A percentile compares a stretch with the other conserved stretches of the same genome.
Conservation (phyloP, 495 filamentous ascomycete genomes). For the Penicillium pancosmium region DNA sequence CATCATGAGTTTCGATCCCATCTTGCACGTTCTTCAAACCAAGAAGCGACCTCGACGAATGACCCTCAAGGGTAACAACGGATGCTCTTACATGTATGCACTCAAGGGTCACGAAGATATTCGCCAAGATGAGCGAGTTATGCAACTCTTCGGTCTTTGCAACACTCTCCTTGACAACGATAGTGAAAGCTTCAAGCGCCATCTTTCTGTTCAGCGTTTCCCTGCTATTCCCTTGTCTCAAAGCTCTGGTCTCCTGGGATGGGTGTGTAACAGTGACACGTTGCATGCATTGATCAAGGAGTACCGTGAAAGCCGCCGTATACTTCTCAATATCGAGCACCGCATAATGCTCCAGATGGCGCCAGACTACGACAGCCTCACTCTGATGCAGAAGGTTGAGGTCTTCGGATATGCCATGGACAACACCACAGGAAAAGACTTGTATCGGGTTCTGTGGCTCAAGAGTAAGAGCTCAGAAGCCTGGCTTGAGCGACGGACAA, state of each 20-base stretch:
- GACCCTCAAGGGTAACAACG: conserved; percentile 85
- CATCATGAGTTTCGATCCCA: conserved; percentile 86
- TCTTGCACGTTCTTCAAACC: conserved; percentile 89
- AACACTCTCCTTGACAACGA: conserved; percentile 93
- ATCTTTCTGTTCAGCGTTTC: conserved; percentile 93
- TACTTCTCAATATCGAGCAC: conserved; percentile 97
- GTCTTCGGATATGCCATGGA: conserved; percentile 98
- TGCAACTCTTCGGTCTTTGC: conserved; percentile 96
- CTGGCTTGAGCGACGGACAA: conserved; percentile 95
- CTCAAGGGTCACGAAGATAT: conserved; percentile 99
- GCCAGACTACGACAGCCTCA: conserved; percentile 96
- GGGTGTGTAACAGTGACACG: conserved; percentile 98
- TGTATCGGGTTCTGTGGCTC: conserved; percentile 96
- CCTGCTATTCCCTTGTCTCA: conserved; percentile 95
- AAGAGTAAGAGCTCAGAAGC: conserved; percentile 98
- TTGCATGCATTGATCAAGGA: conserved; percentile 95
- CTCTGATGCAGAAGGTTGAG: conserved; percentile 99
- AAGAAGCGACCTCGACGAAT: conserved; percentile 94
- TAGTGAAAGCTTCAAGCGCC: conserved; percentile 92
- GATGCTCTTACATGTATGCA: conserved; percentile 77
- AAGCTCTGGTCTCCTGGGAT: conserved; percentile 90
- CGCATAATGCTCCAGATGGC: conserved; percentile 99
- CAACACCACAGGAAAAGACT: conserved; percentile 97
- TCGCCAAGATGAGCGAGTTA: conserved; percentile 96
- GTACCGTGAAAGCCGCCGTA: conserved; percentile 94